phyloP scores from a whole-genome alignment of 2,329 filamentous ascomycete species.

The Botryotinia narcissicola region DNA sequence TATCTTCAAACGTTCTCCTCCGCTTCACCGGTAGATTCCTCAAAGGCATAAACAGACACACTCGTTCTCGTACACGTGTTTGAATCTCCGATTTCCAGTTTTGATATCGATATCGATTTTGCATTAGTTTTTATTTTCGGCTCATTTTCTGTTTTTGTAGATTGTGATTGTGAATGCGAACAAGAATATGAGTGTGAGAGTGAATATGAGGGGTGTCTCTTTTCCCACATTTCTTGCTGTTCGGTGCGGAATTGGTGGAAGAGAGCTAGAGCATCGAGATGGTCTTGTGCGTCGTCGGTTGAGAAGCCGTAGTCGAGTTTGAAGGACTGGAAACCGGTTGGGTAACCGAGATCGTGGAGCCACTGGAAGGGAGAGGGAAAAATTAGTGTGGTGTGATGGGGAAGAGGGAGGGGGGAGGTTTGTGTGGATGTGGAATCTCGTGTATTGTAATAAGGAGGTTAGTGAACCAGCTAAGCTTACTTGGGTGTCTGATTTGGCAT shows the following conservation, averaged over 20 bases:
- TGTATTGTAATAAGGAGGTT: not conserved
- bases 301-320: slow-evolving; percentile 3
- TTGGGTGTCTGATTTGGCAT: not conserved
- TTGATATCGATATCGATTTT: not conserved
- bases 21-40: accelerated
- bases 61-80: not conserved
- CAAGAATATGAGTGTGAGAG: too few relatives aligned
- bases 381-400: not conserved
- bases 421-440: not conserved
- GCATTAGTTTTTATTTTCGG: not conserved
- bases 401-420: not conserved
- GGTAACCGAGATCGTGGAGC: not conserved
- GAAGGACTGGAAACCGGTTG: not conserved
- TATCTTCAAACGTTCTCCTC: not conserved
- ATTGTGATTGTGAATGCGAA: not conserved
- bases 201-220: not conserved
- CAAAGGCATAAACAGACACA: not conserved
- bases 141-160: not conserved
- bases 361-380: not conserved
- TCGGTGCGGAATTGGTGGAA: not conserved
- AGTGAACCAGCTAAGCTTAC: not conserved
- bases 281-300: not conserved
- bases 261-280: not conserved
- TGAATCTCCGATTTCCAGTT: not conserved
- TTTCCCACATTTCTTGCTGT: not conserved